Base-by-base conservation (phyloP, 2,329 filamentous ascomycete genomes). In the Calonectria fujianensis region DNA sequence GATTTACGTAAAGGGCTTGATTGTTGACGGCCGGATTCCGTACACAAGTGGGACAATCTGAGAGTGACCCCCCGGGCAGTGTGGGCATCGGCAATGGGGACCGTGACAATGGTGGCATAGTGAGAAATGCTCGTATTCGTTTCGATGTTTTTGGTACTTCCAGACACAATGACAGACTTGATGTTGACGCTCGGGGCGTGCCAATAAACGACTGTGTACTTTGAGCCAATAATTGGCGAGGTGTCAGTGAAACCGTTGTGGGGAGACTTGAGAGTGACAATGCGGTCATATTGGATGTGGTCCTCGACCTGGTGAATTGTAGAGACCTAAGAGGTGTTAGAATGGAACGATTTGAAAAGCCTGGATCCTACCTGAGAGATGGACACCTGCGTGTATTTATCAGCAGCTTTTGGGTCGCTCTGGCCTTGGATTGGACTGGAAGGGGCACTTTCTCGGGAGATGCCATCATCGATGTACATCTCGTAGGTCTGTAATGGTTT, bases 381-480 rank as follows among this genome's bases (percentile, higher is more conserved):
- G n/a, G 57, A 29, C 14, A 63, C 57, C 37, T 63, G 57, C 14
- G 35, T 41, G 57, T 63, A 63, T 35, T 63, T 63, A 16, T 63
- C 57, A n/a, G 57, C 57, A 6, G 57, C 57, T 37, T 18, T 63
- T 16, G 24, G 14, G n/a, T 48, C 45, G 24, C 45, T 63, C 24
- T 63, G 57, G 24, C 57, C 57, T 13, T 63, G 14, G 57, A 63
- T 39, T 11, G 27, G 41, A 24, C 39, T 24, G 3, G 57, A 41
- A 10, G 69, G 69, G 1, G 59, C 69, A 7, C 61, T 72, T 20
- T 72, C 69, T 29, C 61, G 69, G 27, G 61, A 66, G 8, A 72
- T 64, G 4, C 69, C 70, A 20, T 72, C 65, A 27, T 73, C 70
- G 32, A 73, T 45, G 27, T 63, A 73, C 52, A 73, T 73, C 64